These are phyloP conservation scores for Kluyveromyces lactis DNA, from an alignment of 805 yeast genomes.

Conservation along the genomic window DNA sequence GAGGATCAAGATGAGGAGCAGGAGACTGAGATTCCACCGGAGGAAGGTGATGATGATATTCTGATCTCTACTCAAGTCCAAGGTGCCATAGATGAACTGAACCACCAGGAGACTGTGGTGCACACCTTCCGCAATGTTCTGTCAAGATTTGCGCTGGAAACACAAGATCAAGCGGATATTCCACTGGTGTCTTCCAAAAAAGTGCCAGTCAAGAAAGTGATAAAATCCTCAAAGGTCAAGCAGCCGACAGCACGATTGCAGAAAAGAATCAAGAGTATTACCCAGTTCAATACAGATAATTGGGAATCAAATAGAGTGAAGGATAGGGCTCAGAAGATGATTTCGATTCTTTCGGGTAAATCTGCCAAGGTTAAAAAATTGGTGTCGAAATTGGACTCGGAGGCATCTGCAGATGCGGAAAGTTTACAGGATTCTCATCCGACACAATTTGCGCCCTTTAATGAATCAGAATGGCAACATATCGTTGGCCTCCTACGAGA, in stretches of 20 bases:
- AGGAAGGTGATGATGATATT: constrained; percentile 7
- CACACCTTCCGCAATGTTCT: constrained; percentile 8
- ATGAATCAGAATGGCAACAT: constrained; percentile 23
- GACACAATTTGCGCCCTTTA: constrained; percentile 17
- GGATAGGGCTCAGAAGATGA: constrained; percentile 6
- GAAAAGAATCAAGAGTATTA: constrained; percentile 8
- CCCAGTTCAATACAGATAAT: constrained; percentile 9
- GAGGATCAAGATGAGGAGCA: constrained; percentile 3
- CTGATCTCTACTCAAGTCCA: constrained; percentile 28
- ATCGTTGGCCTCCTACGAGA: constrained; percentile 13
- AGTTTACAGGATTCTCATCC: neutral
- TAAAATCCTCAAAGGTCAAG: neutral
- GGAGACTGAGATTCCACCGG: neutral
- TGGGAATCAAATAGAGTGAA: constrained; percentile 4
- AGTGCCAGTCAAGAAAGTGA: constrained; percentile 1
- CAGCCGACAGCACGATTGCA: neutral
- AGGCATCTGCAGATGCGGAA: neutral
- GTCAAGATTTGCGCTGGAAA: constrained; percentile 16
- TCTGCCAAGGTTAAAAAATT: constrained; percentile 23
- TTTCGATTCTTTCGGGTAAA: constrained; percentile 25
- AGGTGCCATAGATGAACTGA: constrained; percentile 22
- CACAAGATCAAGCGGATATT: neutral
- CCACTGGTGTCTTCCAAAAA: neutral
- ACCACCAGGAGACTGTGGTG: constrained; percentile 13
- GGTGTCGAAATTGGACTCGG: constrained; percentile 1